Base-by-base conservation (phyloP, 352 stramenopile species). In the Phytopythium oedochilum region DNA sequence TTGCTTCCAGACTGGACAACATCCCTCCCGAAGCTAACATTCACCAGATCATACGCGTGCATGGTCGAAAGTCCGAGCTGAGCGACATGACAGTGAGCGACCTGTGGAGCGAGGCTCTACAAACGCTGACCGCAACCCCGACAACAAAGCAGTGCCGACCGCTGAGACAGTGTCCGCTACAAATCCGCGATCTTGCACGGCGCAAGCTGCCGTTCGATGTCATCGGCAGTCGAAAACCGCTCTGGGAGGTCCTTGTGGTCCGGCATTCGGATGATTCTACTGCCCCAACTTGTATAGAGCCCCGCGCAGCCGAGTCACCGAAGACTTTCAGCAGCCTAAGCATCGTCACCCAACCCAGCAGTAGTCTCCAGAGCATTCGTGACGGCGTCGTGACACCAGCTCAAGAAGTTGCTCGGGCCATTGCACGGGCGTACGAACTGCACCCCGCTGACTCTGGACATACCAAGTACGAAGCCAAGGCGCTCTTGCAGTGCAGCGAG, bases 21-120 rank as follows among this genome's bases (percentile, higher is more conserved):
- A 74, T 92, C 17, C 70, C 90, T 56, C 72, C 81, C 29, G 78
- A 92, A 61, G 60, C 60, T 29, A 76, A 92, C 52, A 82, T 94
- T 47, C 63, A 70, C 6, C 68, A 85, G 49, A 92, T 89, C 49
- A 89, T 94, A 8, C n/a, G 83, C 32, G 53, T 53, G 6, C 55
- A 77, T 38, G 35, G 53, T 32, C 29, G 62, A 56, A 60, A 34
- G 23, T 1, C 57, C 26, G 11, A 40, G 49, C 32, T 71, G 38
- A 48, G 68, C 25, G 56, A 82, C 18, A 78, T 92, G 72, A 89
- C 78, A 4, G 72, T 92, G 20, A 74, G 72, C 25, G 83, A 92
- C 61, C 56, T 91, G 29, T 91, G 78, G 57, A 72, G 61, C 42
- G 56, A 66, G 14, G 56, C 73, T 9, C 61, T 65, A 8, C 64